Base-by-base conservation (phyloP, 2,329 filamentous ascomycete species). In the Microcyclospora tardicrescens region DNA sequence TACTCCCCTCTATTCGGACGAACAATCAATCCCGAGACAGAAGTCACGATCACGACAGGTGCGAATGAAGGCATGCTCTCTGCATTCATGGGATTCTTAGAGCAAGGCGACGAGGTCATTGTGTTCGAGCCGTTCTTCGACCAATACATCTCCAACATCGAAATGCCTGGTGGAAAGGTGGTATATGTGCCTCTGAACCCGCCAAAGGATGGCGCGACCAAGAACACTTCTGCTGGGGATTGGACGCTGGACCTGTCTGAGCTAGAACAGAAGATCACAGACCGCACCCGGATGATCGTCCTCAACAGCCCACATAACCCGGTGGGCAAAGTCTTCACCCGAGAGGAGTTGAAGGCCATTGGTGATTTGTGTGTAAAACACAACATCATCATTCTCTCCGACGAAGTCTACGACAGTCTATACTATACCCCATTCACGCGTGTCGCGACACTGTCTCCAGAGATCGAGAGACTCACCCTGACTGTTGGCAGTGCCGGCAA, bases 81-180 rank as follows among this genome's bases (percentile, higher is more conserved):
- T 57, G 91, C 87, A 0, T 96, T 98, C 57, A 96, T 98, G 91
- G 91, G 75, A 2, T 98, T 98, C 53, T 78, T 98, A 42, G 91
- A 98, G 62, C 73, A 76, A 1, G 91, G 85, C 10, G 91, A 98
- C 57, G 91, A 98, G 62, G 91, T 95, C 48, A 95, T 98, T 49
- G 75, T 98, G 40, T 95, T 98, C 59, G 91, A 98, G 66, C 91
- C 91, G 10, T 98, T 95, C 66, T 98, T 96, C 59, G 91, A 98
- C 63, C 91, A 98, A 78, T 93, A 96, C 61, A 93, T 98, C 50
- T 86, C 81, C 68, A 98, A 98, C 64, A 96, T 98, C 47, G 84
- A 95, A 62, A 96, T 98, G 87, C 79, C 91, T 1, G 91, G 91
- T 37, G 91, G 91, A 49, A 93, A 81, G 58, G 84, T 96, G 47